Percentiles rank a stretch among this genome's conserved stretches.
Evolutionary conservation across 108 stramenopile species (phyloP).

Genomic region (Seminavis robusta): DNA sequence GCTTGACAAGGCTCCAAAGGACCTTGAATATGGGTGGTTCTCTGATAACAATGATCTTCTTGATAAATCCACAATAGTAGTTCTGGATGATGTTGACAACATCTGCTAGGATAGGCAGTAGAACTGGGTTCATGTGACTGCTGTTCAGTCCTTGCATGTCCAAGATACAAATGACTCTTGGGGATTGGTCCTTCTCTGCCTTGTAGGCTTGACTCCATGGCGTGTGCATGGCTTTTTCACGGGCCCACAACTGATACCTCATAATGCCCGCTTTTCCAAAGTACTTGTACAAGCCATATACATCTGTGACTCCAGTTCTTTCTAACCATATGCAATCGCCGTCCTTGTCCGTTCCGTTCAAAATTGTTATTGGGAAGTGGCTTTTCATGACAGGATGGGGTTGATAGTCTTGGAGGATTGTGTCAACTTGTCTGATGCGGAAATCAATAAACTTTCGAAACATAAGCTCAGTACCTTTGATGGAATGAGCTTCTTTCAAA

Average conservation of each 20-base stretch:
- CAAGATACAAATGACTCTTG: neutral
- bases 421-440: slow-evolving; percentile 6
- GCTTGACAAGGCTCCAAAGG: slow-evolving; percentile 11
- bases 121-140: neutral
- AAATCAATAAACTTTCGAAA: slow-evolving; percentile 13
- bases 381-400: neutral
- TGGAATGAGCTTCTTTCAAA: too few relatives aligned
- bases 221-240: neutral
- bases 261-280: slow-evolving; percentile 19
- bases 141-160: slow-evolving; percentile 7
- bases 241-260: slow-evolving; percentile 11
- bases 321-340: slow-evolving; percentile 13
- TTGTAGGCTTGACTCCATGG: slow-evolving; percentile 3
- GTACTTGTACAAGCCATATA: neutral
- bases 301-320: slow-evolving; percentile 13
- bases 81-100: slow-evolving; percentile 11
- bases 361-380: slow-evolving; percentile 12
- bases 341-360: slow-evolving; percentile 8
- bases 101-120: slow-evolving; percentile 1
- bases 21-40: slow-evolving; percentile 7
- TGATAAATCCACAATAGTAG: slow-evolving; percentile 12
- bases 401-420: slow-evolving; percentile 8
- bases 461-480: slow-evolving; percentile 10
- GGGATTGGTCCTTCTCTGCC: neutral
- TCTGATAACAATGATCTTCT: slow-evolving; percentile 7